Base-by-base conservation (phyloP, 2,329 filamentous ascomycete genomes). In the Chalara sp. region DNA sequence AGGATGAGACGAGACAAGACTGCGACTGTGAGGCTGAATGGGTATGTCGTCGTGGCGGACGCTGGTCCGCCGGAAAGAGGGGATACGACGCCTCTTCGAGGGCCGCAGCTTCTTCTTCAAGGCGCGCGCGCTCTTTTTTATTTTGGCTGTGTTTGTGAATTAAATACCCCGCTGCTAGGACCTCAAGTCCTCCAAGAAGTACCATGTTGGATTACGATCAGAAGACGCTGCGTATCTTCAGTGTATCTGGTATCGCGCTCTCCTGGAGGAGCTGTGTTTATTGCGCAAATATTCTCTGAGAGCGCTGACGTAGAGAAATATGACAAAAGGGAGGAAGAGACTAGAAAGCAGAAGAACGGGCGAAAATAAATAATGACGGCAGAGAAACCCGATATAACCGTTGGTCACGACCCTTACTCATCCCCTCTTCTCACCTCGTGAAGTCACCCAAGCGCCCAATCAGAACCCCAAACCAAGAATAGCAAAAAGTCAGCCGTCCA, bases 201-300 rank as follows among this genome's bases (percentile, higher is more conserved):
- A 86, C 47, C 75, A 87, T 52, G 56, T 85, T 44, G 21, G 21
- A 21, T 21, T 21, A 21, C 21, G 21, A 21, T 21, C 21, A 21
- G 21, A 21, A 21, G 2, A 21, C 21, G 21, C 21, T 21, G 21
- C 21, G 21, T 21, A 21, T 2, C 21, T 21, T 21, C 21, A 21
- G 21, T 21, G 21, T n/a, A 21, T 21, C 21, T 21, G 21, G 21
- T 21, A 21, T 21, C 21, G 21, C 21, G 21, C 21, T 21, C 21
- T 21, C 21, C 21, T 21, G 3, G 21, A 21, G 21, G 3, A 2
- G 21, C 21, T 21, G 21, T 21, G 21, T 21, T 21, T 21, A 21
- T 21, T 21, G 21, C 21, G 35, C 13, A 13, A 39, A 13, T 10
- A 39, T 39, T 39, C 35, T 39, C 2, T 39, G 35, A 13, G 10